Evolutionary conservation across 441 rosid genomes (phyloP), one percentile per base, ranked within the genome.

Genomic region (Arabidopsis hybrid): DNA sequence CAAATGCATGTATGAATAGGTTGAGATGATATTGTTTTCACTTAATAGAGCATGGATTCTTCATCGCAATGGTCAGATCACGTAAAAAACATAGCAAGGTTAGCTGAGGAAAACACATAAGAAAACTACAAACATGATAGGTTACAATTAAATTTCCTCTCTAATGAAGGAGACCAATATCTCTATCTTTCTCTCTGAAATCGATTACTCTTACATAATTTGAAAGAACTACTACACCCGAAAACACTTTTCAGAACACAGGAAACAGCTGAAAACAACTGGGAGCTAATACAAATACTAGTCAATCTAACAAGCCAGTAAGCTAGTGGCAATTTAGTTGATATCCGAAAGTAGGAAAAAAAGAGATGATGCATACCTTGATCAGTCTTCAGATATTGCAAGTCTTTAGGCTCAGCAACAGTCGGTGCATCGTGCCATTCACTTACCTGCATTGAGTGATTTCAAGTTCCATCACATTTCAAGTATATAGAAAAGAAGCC

Each of bases 341-440:
- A 52, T 32, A 36, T 17, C 40, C 35, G 7, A 40, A 42, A 21
- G 42, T 21, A 38, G 11, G 16, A 21, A 21, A 7, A 58, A 52
- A 35, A 46, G 26, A 21, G 26, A 21, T 21, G 26, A 13, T 2
- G 26, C 42, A 17, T 55, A 87, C 97, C 89, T 45, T 83, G 83
- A 58, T 67, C 29, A 67, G 84, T 78, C 55, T 67, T 49, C 45
- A 32, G 76, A 56, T 70, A 70, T 77, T 75, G 78, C 56, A 63
- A 76, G n/a, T 26, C 47, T 56, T 70, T 83, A 16, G 65, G 77
- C 50, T 77, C 75, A 71, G 50, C 79, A 18, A 76, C 81, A 56
- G 71, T 79, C 73, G 82, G 79, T 2, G 85, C 88, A 73, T 87
- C 89, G 52, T 84, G 86, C 93, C 87, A 82, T 13, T 88, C 82